Conservation (phyloP, 2,329 filamentous ascomycete species). For the Stagonosporopsis cucurbitacearum region DNA sequence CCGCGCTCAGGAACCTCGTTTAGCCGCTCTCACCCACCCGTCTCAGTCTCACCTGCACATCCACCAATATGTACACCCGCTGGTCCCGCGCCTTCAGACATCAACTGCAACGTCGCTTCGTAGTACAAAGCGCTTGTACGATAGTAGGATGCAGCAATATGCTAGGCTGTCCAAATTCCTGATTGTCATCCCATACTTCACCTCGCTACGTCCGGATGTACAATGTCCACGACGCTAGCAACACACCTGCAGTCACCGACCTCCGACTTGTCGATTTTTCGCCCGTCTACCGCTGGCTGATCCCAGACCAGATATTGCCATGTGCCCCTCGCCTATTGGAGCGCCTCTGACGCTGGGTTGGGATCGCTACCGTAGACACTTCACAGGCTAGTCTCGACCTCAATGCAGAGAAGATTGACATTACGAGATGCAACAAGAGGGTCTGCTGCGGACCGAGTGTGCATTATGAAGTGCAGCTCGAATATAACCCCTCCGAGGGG, state of each 20-base stretch:
- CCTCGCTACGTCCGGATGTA: background rate
- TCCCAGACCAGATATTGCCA: background rate
- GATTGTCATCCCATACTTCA: background rate
- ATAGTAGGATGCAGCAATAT: no score
- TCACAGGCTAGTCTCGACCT: background rate
- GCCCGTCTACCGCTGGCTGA: background rate
- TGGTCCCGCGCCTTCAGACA: background rate
- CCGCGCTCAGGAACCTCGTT: conserved; percentile 22
- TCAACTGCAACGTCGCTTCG: conserved; percentile 2
- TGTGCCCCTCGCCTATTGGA: background rate
- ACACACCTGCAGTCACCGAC: background rate
- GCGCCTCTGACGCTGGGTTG: background rate
- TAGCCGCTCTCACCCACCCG: conserved; percentile 1
- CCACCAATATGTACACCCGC: background rate
- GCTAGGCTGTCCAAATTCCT: no score
- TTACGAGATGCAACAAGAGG: background rate
- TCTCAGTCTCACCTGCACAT: background rate
- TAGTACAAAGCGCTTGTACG: background rate
- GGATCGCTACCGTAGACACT: background rate
- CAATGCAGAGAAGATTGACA: background rate
- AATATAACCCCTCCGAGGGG: background rate
- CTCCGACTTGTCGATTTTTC: background rate
- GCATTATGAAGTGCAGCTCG: background rate
- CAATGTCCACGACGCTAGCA: background rate
- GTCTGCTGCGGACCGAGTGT: background rate